Evolutionary conservation across 2,329 filamentous ascomycete species (phyloP), one percentile per base, ranked within the genome.

Genomic region (Curvularia eragrostidis): DNA sequence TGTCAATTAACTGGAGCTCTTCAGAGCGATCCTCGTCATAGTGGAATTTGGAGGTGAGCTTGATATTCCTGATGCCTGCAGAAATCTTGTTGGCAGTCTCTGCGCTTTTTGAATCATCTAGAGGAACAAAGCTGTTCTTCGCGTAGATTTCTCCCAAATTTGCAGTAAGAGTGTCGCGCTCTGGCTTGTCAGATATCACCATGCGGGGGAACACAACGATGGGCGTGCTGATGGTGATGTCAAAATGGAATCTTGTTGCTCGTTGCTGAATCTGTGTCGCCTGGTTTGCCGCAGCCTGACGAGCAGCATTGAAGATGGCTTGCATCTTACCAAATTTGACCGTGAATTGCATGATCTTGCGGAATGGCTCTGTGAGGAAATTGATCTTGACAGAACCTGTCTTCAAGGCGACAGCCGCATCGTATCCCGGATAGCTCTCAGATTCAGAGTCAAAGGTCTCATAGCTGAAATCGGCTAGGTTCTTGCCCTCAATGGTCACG

Each of bases 291-390:
- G 96, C 95, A 38, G 94, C 96, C 77, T 97, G 92, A 32, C 96
- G 87, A 12, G 96, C 95, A 41, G 95, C 94, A 72, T 99, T 99
- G 82, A 97, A 99, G 52, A 99, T 90, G 21, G 95, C 94, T 77
- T 99, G 95, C 95, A 99, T 99, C 78, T 96, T 97, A 59, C 96
- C 95, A 75, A 99, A 99, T 71, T 99, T 99, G 75, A 99, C 93
- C 42, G 96, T 83, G 77, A 99, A 99, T 66, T 96, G 91, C 77
- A 99, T 91, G 63, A 99, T 98, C 79, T 98, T 98, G 51, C 95
- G 88, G 82, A 98, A 97, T 0, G 95, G 95, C 75, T 99, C 96
- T 61, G 97, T 94, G 3, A 98, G 80, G 75, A 99, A 99, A 75
- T 97, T 98, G 73, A 99, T 84, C 79, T 96, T 98, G 75, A 99